These are phyloP conservation scores for Penicillium parvum DNA, from an alignment of 495 filamentous ascomycete genomes.

Conservation along the genomic window DNA sequence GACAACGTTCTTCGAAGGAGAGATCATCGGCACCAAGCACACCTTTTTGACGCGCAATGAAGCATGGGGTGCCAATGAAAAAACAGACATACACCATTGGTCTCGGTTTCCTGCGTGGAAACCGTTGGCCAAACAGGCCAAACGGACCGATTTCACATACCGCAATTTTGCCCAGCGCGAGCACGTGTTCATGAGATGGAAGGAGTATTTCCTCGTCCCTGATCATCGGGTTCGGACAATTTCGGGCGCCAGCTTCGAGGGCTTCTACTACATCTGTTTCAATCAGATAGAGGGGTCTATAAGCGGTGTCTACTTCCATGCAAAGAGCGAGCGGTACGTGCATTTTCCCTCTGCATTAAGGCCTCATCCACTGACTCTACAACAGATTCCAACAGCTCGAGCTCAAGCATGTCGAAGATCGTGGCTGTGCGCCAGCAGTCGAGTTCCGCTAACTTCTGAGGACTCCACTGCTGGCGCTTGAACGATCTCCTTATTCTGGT, in stretches of 20 bases:
- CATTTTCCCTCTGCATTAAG: neutral
- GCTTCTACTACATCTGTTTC: slow-evolving; percentile 99
- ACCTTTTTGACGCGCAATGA: slow-evolving; percentile 86
- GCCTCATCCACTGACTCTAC: slow-evolving; percentile 4
- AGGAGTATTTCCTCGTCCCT: slow-evolving; percentile 96
- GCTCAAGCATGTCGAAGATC: slow-evolving; percentile 78
- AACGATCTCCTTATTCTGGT: neutral
- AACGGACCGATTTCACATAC: slow-evolving; percentile 68
- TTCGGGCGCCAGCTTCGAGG: slow-evolving; percentile 92
- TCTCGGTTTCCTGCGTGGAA: slow-evolving; percentile 81
- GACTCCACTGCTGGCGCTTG: slow-evolving; percentile 18
- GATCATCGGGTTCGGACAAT: slow-evolving; percentile 89
- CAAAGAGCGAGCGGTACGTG: slow-evolving; percentile 90
- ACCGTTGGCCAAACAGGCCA: slow-evolving; percentile 70
- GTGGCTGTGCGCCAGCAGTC: slow-evolving; percentile 79
- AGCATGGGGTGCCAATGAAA: slow-evolving; percentile 88
- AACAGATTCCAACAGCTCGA: slow-evolving; percentile 86
- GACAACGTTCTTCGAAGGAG: slow-evolving; percentile 97
- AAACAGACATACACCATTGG: slow-evolving; percentile 94
- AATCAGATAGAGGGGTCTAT: slow-evolving; percentile 83
- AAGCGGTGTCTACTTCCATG: slow-evolving; percentile 95
- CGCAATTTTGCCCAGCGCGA: slow-evolving; percentile 69
- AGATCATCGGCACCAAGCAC: slow-evolving; percentile 95
- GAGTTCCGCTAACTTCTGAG: slow-evolving; percentile 85
- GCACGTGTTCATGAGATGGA: slow-evolving; percentile 99